These are phyloP conservation scores for Fusarium nisikadoi DNA, from an alignment of 2,329 filamentous ascomycete genomes.

Conservation along the genomic window DNA sequence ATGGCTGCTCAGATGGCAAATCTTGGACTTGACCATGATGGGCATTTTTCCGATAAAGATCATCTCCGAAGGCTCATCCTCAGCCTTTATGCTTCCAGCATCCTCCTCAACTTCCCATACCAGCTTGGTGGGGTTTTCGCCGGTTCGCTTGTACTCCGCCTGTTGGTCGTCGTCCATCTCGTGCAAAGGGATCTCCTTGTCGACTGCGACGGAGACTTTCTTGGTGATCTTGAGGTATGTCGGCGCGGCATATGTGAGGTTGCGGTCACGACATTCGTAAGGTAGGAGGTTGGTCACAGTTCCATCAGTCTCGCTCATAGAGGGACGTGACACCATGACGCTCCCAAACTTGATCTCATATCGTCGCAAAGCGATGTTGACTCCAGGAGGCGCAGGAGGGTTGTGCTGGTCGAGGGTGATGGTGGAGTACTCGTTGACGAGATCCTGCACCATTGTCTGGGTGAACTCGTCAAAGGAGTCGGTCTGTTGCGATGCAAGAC, in stretches of 20 bases:
- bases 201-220: constrained; percentile 83
- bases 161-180: constrained; percentile 76
- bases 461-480: constrained; percentile 99
- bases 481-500: constrained; percentile 95
- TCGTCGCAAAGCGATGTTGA: constrained; percentile 84
- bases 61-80: constrained; percentile 69
- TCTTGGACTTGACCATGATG: constrained; percentile 97
- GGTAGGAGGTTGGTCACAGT: constrained; percentile 86
- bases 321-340: constrained; percentile 87
- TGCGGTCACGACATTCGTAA: constrained; percentile 94
- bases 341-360: constrained; percentile 96
- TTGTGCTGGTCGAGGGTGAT: constrained; percentile 95
- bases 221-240: constrained; percentile 91
- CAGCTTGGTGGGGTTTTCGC: constrained; percentile 67
- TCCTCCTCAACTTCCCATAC: constrained; percentile 70
- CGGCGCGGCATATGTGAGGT: constrained; percentile 93
- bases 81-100: constrained; percentile 63
- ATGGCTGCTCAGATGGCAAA: constrained; percentile 87
- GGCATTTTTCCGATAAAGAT: constrained; percentile 96
- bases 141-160: constrained; percentile 64
- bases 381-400: constrained; percentile 78
- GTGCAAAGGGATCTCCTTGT: constrained; percentile 72
- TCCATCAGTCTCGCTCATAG: constrained; percentile 93
- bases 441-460: constrained; percentile 90
- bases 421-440: constrained; percentile 90